Evolutionary conservation across 164 flowering plant genomes (phyloP), one percentile per base, ranked within the genome.

Genomic region (Buxus sempervirens): DNA sequence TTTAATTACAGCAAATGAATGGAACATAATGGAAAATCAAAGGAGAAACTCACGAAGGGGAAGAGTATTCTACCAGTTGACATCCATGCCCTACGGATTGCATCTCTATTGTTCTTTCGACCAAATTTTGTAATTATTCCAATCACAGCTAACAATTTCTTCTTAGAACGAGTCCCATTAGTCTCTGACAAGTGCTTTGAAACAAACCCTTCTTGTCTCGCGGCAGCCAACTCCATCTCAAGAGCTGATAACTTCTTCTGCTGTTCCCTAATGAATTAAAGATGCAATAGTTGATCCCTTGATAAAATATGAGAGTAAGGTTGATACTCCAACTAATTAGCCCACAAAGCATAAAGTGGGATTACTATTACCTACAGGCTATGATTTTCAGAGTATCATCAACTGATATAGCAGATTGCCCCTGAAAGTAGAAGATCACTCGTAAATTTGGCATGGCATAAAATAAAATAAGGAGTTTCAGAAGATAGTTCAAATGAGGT

Each of bases 41-140:
- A 66, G 64, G 56, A 54, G 48, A 63, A 71, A 67, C 63, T 62
- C 66, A 77, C 54, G 45, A 68, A 66, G 51, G 55, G 71, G 28
- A 21, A 62, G 38, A 14, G 64, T 45, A 71, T 49, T 54, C 61
- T 87, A 91, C 98, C 98, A 66, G 83, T 80, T 76, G 89, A 86
- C 92, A 90, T 84, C 96, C 98, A 94, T 57, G 97, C 96, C 76
- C 79, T 87, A 58, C 98, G 86, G 61, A 94, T 84, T 19, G 96
- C 96, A 75, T 90, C 87, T 72, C 97, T 85, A 36, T 87, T 88
- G 48, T 83, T 88, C 71, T 80, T 81, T 67, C 80, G 88, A 41
- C 93, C 93, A 83, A 90, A 91, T 22, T 59, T 73, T 13, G 98
- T 91, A 36, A 83, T 19, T 23, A 94, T 82, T 63, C 98, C 98